Conservation (phyloP, 169 alveolate species). For the Plasmodium reichenowi region DNA sequence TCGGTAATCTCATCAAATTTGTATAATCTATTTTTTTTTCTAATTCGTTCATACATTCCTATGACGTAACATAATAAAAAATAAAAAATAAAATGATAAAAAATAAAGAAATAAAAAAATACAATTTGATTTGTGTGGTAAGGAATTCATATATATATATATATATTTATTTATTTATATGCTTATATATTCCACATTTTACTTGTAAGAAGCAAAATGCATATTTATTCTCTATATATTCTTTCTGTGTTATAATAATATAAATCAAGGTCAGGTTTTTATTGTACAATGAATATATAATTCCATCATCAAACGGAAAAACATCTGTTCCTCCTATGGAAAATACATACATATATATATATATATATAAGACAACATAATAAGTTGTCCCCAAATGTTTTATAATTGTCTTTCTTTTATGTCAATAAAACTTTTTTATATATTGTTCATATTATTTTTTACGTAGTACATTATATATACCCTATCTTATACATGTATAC, state of each 20-base stretch:
- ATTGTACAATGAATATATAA: neutral
- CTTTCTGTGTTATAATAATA: slow-evolving; percentile 3
- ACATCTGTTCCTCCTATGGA: neutral
- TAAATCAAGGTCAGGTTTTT: slow-evolving; percentile 1
- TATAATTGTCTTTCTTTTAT: neutral
- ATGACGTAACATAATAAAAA: neutral
- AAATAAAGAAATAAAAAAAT: neutral
- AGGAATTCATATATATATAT: neutral
- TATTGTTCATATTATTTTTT: neutral
- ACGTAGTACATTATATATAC: neutral
- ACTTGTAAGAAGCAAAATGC: neutral
- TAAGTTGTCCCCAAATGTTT: no score
- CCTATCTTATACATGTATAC: no score
- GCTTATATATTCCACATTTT: neutral
- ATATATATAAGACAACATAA: no score
- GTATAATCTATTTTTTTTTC: neutral
- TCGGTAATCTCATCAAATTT: slow-evolving; percentile 1
- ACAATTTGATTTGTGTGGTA: neutral
- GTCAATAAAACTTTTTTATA: neutral
- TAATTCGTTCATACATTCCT: slow-evolving; percentile 6
- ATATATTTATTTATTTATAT: no score
- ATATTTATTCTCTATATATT: neutral
- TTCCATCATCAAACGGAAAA: slow-evolving; percentile 1
- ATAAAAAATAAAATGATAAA: neutral
- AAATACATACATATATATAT: neutral